Evolutionary conservation across 2,329 filamentous ascomycete species (phyloP), one percentile per base, ranked within the genome.

Genomic region (Cladosporium sp.): DNA sequence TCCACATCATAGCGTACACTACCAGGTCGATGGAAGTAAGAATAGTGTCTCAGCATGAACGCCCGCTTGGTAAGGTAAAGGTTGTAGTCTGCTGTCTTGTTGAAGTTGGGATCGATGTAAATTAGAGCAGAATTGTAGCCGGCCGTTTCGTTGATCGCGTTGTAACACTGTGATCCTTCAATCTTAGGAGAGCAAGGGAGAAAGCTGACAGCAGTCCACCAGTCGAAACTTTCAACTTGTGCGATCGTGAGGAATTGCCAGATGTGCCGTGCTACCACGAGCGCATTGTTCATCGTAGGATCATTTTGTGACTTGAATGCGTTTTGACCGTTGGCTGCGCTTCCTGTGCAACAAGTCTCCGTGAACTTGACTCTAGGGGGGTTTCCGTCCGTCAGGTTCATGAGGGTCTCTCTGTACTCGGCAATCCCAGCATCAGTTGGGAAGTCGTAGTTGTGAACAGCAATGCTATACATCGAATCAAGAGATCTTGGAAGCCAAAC

Each of bases 221-320:
- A 54, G 30, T 56, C 54, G 39, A 56, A 56, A n/a, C 38, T 45
- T 15, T 51, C 22, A 3, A 52, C 51, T n/a, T 56, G 42, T 6
- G 45, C 54, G 20, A 56, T 47, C 3, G 54, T 56, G 12, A 56
- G 51, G 29, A 51, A 56, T 24, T 56, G 54, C 54, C 54, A 56
- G 19, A 56, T 47, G 36, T 56, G 54, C 2, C 54, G 51, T 5
- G 51, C 54, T 9, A 56, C 54, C 20, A 56, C 54, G 13, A 56
- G 36, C 3, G 54, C 54, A 34, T 56, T 56, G 12, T 27, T 39
- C 54, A 56, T 56, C 2, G 54, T 56, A 11, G 54, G 54, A 39
- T 56, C 54, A 40, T 56, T 51, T 22, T 54, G 54, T 13, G 39
- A 47, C 5, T 52, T 52, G 40, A 56, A 56, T 13, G 51, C 54